These are phyloP conservation scores for Lithospermum erythrorhizon DNA, from an alignment of 257 asterid species.

Conservation along the genomic window DNA sequence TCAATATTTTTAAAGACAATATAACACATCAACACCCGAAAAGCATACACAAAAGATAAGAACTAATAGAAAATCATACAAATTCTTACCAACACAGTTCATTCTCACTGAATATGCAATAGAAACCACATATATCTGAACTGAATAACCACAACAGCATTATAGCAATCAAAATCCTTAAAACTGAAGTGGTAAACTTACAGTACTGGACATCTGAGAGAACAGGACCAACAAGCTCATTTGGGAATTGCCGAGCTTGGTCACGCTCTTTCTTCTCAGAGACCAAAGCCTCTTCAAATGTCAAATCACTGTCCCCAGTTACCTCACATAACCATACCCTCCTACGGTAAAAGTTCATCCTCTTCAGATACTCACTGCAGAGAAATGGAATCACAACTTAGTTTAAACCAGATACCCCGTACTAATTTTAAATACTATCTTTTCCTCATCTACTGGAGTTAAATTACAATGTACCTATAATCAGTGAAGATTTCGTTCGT, in stretches of 20 bases:
- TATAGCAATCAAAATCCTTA: no score
- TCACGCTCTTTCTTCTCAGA: constrained; percentile 65
- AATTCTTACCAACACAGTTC: no score
- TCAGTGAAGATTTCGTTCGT: constrained; percentile 88
- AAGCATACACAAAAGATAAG: no score
- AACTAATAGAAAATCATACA: no score
- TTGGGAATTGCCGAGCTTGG: constrained; percentile 55
- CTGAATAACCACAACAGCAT: no score
- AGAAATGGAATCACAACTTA: neutral
- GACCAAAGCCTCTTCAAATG: constrained; percentile 84
- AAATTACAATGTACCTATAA: constrained; percentile 35
- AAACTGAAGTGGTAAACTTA: constrained; percentile 24
- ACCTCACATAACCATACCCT: constrained; percentile 85
- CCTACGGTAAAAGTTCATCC: constrained; percentile 60
- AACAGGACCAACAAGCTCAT: constrained; percentile 43
- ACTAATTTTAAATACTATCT: neutral
- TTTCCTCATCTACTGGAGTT: no score
- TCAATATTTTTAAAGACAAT: no score
- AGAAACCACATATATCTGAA: no score
- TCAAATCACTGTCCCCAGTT: constrained; percentile 70
- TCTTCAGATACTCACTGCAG: constrained; percentile 69
- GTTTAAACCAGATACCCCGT: neutral
- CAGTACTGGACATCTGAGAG: constrained; percentile 80
- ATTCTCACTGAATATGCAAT: no score
- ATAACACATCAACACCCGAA: no score